Evolutionary conservation across 116 monocot genomes (phyloP).

Genomic region (Posidonia oceanica): DNA sequence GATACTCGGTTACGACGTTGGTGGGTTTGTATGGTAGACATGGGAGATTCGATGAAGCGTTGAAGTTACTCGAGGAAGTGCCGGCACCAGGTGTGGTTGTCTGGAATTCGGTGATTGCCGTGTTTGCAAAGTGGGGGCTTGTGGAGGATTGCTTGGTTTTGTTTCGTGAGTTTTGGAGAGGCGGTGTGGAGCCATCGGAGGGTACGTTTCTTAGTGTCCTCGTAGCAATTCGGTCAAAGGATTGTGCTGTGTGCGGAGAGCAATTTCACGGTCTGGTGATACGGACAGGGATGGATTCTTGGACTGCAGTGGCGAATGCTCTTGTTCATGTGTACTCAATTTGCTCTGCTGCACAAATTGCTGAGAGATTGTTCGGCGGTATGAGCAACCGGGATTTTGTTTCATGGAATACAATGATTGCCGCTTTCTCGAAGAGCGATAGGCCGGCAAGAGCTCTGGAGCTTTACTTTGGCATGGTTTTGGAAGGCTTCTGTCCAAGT

Average conservation of each 20-base stretch:
- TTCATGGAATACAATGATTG: slow-evolving; percentile 64
- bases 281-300: slow-evolving; percentile 26
- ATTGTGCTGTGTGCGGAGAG: slow-evolving; percentile 10
- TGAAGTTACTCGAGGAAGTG: slow-evolving; percentile 63
- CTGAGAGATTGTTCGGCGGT: slow-evolving; percentile 24
- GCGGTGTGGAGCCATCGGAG: slow-evolving; percentile 17
- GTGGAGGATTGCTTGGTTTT: slow-evolving; percentile 19
- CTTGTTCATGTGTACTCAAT: slow-evolving; percentile 35
- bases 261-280: slow-evolving; percentile 41
- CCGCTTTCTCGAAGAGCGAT: slow-evolving; percentile 21
- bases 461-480: slow-evolving; percentile 31
- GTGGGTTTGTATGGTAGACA: slow-evolving; percentile 25
- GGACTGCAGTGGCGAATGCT: slow-evolving; percentile 32
- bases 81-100: slow-evolving; percentile 29
- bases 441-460: slow-evolving; percentile 28
- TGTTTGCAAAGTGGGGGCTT: slow-evolving; percentile 18
- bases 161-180: slow-evolving; percentile 34
- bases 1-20: slow-evolving; percentile 38
- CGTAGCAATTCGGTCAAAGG: slow-evolving; percentile 10
- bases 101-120: slow-evolving; percentile 49
- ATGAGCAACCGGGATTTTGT: slow-evolving; percentile 34
- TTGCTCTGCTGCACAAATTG: slow-evolving; percentile 8
- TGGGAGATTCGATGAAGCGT: slow-evolving; percentile 24
- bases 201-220: slow-evolving; percentile 39
- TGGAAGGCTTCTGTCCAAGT: slow-evolving; percentile 28